These are phyloP conservation scores for Coelastrella sp. DNA, from an alignment of 139 green algal species.

Conservation along the genomic window DNA sequence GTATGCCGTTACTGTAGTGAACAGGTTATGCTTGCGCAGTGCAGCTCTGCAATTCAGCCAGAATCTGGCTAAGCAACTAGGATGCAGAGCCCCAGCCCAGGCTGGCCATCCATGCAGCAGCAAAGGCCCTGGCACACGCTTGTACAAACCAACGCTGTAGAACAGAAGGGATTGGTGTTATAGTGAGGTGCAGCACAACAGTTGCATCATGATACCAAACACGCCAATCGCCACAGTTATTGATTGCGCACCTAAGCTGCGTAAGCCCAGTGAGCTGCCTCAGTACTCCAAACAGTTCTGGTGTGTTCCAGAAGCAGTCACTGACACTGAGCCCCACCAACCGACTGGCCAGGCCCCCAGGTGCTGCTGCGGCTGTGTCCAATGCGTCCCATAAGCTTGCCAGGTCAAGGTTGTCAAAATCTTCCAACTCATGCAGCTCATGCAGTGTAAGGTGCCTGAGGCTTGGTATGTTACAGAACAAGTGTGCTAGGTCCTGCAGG, in stretches of 20 bases:
- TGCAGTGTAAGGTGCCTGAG: not conserved
- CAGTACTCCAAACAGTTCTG: conserved; percentile 38
- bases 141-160: no score
- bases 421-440: conserved; percentile 40
- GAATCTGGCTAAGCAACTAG: no score
- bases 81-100: no score
- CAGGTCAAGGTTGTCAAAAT: conserved; percentile 20
- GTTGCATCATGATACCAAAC: no score
- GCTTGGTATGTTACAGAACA: not conserved
- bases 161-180: no score
- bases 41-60: no score
- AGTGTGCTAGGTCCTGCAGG: conserved; percentile 30
- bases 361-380: not conserved
- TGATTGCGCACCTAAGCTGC: conserved; percentile 11
- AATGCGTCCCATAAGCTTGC: conserved; percentile 34
- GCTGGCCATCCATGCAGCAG: no score
- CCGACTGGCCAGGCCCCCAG: not conserved
- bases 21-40: no score
- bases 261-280: conserved; percentile 24
- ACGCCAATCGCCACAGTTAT: no score
- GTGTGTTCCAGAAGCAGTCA: conserved; percentile 37
- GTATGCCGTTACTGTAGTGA: no score
- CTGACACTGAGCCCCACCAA: not conserved
- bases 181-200: no score
- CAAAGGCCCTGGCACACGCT: no score